These are phyloP conservation scores for Rhododendron kiyosumense DNA, from an alignment of 148 eudicot species.

Conservation along the genomic window DNA sequence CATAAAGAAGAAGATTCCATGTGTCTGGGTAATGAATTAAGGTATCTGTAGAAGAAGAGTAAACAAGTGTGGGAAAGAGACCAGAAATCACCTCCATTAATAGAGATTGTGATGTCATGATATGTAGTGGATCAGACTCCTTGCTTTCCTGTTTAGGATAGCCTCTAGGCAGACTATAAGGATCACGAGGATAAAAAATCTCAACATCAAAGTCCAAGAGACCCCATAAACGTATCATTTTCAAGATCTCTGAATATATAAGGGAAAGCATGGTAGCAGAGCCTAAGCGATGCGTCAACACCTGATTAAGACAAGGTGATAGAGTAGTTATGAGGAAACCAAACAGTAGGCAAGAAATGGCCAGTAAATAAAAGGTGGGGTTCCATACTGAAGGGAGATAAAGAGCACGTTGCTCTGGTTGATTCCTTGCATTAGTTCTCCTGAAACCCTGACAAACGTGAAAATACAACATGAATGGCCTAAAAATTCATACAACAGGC, in stretches of 20 bases:
- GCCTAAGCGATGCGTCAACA: conserved; percentile 78
- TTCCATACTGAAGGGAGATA: conserved; percentile 83
- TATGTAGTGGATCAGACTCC: conserved; percentile 67
- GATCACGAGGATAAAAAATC: conserved; percentile 65
- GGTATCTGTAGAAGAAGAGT: neutral
- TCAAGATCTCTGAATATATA: conserved; percentile 70
- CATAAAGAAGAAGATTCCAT: neutral
- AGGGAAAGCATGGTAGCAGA: conserved; percentile 70
- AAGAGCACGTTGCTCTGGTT: conserved; percentile 56
- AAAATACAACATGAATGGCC: conserved; percentile 4
- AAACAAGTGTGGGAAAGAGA: conserved; percentile 1
- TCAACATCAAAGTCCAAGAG: conserved; percentile 78
- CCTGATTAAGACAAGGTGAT: conserved; percentile 33
- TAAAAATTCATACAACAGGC: neutral
- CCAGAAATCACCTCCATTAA: conserved; percentile 54
- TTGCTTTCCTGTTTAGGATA: conserved; percentile 65
- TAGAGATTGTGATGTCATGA: conserved; percentile 64
- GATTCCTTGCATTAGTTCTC: conserved; percentile 43
- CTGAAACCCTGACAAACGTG: conserved; percentile 57
- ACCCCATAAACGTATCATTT: conserved; percentile 69
- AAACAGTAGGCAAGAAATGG: neutral
- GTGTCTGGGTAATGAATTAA: neutral
- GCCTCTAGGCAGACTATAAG: conserved; percentile 62
- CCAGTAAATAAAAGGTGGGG: neutral
- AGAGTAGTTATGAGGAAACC: neutral